These are phyloP conservation scores for Didymella glomerata DNA, from an alignment of 2,329 filamentous ascomycete species.

Conservation along the genomic window DNA sequence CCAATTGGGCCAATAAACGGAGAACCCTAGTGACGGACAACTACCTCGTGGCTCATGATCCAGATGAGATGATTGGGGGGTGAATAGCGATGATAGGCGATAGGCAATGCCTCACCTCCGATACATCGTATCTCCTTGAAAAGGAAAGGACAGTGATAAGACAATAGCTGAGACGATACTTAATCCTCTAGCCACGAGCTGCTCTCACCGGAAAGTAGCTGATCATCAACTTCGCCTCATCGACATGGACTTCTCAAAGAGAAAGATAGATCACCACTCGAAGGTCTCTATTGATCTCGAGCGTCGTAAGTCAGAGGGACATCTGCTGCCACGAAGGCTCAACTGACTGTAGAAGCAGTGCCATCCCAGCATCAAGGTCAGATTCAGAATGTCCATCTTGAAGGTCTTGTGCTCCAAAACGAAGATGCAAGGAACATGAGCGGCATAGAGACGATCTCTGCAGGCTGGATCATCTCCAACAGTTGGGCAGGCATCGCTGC, in stretches of 20 bases:
- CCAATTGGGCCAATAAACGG: conserved; percentile 6
- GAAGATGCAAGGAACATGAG: conserved; percentile 23
- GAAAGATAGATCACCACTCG: not conserved
- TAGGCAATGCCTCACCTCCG: not conserved
- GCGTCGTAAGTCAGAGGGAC: not conserved
- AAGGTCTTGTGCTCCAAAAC: conserved; percentile 20
- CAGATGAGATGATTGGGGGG: not conserved
- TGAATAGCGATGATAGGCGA: conserved; percentile 1
- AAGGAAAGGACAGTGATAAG: not conserved
- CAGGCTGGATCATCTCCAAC: conserved; percentile 30
- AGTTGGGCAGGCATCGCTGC: conserved; percentile 30
- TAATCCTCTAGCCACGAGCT: not conserved
- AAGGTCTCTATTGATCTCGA: conserved; percentile 2
- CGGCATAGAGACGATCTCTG: conserved; percentile 26
- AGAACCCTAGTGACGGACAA: not conserved
- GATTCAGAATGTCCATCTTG: conserved; percentile 16
- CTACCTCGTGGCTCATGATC: conserved; percentile 4
- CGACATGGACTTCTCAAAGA: not conserved
- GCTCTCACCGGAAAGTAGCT: not conserved
- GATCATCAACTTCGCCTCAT: not conserved
- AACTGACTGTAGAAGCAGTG: not conserved
- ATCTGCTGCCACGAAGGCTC: not conserved
- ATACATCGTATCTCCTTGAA: not conserved
- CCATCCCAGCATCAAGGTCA: conserved; percentile 20
- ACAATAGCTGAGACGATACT: not conserved